These are phyloP conservation scores for Eimeria sp. DNA, from an alignment of 169 alveolate genomes.

Conservation along the genomic window DNA sequence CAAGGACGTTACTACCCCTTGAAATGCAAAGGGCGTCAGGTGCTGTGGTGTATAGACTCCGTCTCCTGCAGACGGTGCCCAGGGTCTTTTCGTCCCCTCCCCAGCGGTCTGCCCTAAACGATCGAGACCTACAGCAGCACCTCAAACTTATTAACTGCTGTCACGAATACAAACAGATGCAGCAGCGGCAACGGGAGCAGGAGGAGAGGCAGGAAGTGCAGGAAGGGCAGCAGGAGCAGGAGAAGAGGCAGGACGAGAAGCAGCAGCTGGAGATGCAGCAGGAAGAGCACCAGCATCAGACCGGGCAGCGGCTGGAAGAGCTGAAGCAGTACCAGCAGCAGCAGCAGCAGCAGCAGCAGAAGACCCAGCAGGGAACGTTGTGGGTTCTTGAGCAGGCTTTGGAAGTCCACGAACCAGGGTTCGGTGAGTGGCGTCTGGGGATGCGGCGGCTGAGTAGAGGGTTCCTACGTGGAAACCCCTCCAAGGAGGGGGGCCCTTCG, in stretches of 20 bases:
- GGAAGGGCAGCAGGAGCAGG: background rate
- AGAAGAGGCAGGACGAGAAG: no score
- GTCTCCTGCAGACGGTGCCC: background rate
- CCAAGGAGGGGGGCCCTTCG: background rate
- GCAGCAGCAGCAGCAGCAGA: conserved; percentile 14
- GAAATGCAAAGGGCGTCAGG: conserved; percentile 4
- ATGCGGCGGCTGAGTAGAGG: background rate
- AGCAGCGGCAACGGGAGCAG: no score
- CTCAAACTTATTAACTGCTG: background rate
- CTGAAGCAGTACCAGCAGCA: conserved; percentile 14
- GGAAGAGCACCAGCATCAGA: background rate
- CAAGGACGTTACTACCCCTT: background rate
- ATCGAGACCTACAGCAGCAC: conserved; percentile 11
- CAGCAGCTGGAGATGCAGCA: background rate
- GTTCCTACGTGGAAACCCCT: background rate
- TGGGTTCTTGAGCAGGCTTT: conserved; percentile 21
- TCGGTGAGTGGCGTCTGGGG: conserved; percentile 42
- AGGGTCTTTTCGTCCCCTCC: background rate
- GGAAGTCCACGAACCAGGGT: conserved; percentile 48
- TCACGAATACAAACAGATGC: no score
- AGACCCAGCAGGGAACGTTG: background rate
- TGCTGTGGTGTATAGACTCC: conserved; percentile 4
- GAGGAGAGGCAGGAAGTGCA: background rate
- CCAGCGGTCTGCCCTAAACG: background rate
- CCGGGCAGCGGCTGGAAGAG: background rate